Evolutionary conservation across 1,284 basidiomycete species (phyloP).

Genomic region (Trichosporon ovoides): DNA sequence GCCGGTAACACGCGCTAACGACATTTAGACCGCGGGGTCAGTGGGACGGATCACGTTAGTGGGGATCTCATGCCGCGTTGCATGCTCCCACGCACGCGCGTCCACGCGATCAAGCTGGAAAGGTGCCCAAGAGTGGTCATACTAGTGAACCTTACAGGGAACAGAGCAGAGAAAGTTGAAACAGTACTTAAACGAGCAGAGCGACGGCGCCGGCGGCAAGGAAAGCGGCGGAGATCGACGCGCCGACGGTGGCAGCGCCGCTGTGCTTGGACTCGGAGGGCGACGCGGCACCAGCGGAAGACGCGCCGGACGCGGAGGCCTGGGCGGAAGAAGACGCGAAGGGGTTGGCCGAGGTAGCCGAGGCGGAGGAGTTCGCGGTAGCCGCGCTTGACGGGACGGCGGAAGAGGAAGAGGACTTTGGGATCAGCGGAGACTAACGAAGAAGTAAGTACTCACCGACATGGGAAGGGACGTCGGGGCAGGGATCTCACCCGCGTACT

Average conservation of each 20-base stretch:
- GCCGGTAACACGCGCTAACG: background rate
- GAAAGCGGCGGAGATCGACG: background rate
- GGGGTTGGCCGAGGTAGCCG: background rate
- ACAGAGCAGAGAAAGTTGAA: no score
- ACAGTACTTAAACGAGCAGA: background rate
- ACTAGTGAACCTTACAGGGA: no score
- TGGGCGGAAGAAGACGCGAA: background rate
- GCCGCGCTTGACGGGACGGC: background rate
- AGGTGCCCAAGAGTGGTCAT: no score
- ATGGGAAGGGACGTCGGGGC: background rate
- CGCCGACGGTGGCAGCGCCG: background rate
- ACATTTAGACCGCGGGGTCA: background rate
- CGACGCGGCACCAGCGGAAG: background rate
- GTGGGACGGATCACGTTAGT: background rate
- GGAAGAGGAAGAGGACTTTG: no score
- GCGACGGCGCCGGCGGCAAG: background rate
- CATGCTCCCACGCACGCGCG: no score
- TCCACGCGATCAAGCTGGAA: no score
- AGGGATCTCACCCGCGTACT: slow-evolving; percentile 3
- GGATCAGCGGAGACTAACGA: no score
- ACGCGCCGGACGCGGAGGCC: background rate
- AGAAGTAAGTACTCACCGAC: background rate
- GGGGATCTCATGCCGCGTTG: background rate
- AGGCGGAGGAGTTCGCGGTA: background rate
- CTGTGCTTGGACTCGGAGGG: background rate